Base-by-base conservation (phyloP, 1,284 basidiomycete genomes). In the Pseudozyma pruni region DNA sequence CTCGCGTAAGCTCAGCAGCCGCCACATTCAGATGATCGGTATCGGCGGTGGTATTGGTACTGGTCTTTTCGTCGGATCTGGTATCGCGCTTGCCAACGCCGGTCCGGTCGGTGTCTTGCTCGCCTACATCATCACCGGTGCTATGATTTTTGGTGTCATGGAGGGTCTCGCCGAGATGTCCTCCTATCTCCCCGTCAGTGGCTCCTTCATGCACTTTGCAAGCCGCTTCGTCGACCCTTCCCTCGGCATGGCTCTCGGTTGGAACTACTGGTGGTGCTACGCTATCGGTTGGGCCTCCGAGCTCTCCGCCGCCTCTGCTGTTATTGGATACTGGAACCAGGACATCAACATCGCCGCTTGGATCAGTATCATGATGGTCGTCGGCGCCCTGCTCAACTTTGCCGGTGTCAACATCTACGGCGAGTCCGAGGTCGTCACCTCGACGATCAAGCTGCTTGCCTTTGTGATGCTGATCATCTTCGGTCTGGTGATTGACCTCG, bases 161-260 rank as follows among this genome's bases (percentile, higher is more conserved):
- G 72, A 76, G 22, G 74, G 72, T 2, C 68, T 81, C 3, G 76
- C 76, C n/a, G 79, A 81, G 40, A 70, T 81, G 59, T 64, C 71
- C 0, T 57, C 74, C 8, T 53, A 74, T 34, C 55, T 76, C 14
- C 78, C 79, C 8, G 74, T 80, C n/a, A 69, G 72, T 3, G 79
- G 79, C 5, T 72, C 72, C 6, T 81, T 81, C 42, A 63, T 74
- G 40, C 64, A 73, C 22, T 80, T 77, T 32, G 70, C 74, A 8
- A 59, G 60, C 11, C 74, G 76, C 3, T 80, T 75, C 45, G 60
- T 81, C 32, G 90, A 91, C 78, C 90, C 90, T 43, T 88, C 90
- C 3, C 84, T 89, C 48, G 90, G 90, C 35, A 91, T 91, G 75
- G 89, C 90, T 5, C 85, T 81, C 2, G 79, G 79, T 9, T 73